phyloP scores from a whole-genome alignment of 2,329 filamentous ascomycete species.

The Aspergillus udagawae region DNA sequence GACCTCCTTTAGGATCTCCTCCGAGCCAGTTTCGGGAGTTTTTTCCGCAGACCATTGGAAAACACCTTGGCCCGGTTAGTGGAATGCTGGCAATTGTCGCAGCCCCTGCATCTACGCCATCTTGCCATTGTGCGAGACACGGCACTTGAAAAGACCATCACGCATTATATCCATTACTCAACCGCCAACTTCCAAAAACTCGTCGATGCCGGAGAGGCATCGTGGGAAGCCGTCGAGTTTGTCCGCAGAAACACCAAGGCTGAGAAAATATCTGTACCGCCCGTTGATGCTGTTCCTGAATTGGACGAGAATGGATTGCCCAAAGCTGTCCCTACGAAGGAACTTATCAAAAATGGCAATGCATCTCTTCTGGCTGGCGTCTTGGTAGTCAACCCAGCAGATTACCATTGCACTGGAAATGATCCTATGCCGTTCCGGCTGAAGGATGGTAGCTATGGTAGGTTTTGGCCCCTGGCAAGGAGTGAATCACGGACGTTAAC shows the following conservation, averaged over 20 bases:
- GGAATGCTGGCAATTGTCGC: conserved; percentile 55
- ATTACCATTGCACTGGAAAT: conserved; percentile 31
- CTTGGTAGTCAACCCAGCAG: conserved; percentile 24
- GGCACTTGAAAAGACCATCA: conserved; percentile 43
- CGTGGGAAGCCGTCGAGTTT: conserved; percentile 52
- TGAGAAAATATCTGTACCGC: conserved; percentile 22
- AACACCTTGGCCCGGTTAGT: conserved; percentile 50
- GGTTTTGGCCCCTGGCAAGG: conserved; percentile 1
- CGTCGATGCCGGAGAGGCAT: conserved; percentile 47
- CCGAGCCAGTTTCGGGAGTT: conserved; percentile 44
- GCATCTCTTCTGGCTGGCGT: conserved; percentile 43
- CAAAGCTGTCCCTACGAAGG: conserved; percentile 24
- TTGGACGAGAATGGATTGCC: conserved; percentile 50
- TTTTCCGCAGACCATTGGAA: conserved; percentile 55
- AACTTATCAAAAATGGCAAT: conserved; percentile 40
- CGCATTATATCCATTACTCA: conserved; percentile 55
- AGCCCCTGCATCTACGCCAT: conserved; percentile 55
- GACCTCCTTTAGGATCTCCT: conserved; percentile 35
- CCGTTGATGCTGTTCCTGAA: conserved; percentile 29
- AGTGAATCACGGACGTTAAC: neutral
- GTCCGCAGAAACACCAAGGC: conserved; percentile 29
- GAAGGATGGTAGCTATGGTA: conserved; percentile 31
- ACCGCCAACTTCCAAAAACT: conserved; percentile 50
- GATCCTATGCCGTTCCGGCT: conserved; percentile 30
- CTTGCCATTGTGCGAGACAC: conserved; percentile 55